Conservation (phyloP, 2,329 filamentous ascomycete species). For the Chalara sp. region DNA sequence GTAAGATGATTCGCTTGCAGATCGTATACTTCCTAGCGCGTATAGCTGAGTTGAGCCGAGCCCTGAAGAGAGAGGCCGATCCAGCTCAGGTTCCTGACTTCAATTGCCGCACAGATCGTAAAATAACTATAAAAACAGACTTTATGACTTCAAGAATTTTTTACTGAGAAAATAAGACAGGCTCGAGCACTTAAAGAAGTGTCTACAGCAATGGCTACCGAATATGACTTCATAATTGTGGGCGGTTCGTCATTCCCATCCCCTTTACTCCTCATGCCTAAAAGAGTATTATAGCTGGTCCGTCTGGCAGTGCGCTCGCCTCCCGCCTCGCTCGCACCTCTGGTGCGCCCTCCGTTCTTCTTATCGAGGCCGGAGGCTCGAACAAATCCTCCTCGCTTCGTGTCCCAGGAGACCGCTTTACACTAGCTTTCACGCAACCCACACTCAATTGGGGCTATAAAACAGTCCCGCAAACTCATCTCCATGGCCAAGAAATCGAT, state of each 20-base stretch:
- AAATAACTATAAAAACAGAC: too few species aligned
- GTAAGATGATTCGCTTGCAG: too few species aligned
- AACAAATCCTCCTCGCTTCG: constrained; percentile 41
- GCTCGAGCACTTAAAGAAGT: too few species aligned
- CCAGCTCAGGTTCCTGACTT: too few species aligned
- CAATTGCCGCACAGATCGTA: too few species aligned
- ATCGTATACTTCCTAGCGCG: too few species aligned
- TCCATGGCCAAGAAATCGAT: constrained; percentile 20
- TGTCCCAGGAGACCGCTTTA: constrained; percentile 48
- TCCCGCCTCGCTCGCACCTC: constrained; percentile 40
- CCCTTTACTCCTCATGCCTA: background rate
- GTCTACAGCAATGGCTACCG: background rate
- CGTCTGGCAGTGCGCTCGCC: constrained; percentile 51
- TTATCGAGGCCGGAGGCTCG: constrained; percentile 51
- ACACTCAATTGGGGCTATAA: constrained; percentile 22
- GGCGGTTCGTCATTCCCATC: background rate
- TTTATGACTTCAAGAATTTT: too few species aligned
- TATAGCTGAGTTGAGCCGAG: too few species aligned
- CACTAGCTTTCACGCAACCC: constrained; percentile 33
- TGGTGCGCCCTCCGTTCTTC: constrained; percentile 44
- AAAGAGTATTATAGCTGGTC: constrained; percentile 40
- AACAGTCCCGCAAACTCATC: constrained; percentile 18
- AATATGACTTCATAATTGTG: background rate
- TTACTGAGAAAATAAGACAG: too few species aligned
- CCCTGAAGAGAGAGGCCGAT: too few species aligned